Percentiles rank a stretch among this genome's conserved stretches.
phyloP scores from a whole-genome alignment of 2,329 filamentous ascomycete genomes.

The Diplodia seriata region DNA sequence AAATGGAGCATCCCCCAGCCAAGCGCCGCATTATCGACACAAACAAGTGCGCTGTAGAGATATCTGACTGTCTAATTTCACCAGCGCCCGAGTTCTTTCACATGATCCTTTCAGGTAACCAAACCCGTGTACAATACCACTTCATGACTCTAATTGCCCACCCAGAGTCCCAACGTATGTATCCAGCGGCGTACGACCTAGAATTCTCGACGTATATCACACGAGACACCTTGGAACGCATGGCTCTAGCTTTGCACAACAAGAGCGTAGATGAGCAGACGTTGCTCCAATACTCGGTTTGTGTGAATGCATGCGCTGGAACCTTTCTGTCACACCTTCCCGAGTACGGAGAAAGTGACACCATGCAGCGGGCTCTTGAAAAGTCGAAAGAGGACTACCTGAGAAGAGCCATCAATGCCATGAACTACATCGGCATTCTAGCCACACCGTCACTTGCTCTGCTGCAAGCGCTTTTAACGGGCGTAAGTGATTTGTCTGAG shows the following conservation, averaged over 20 bases:
- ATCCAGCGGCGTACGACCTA: not conserved
- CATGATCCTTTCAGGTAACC: conserved; percentile 22
- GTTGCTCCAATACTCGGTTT: conserved; percentile 42
- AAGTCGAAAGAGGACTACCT: conserved; percentile 42
- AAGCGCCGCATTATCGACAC: not conserved
- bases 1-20: conserved; percentile 24
- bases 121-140: not conserved
- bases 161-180: not conserved
- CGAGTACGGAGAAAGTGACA: conserved; percentile 40
- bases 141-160: not conserved
- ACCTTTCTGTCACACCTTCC: conserved; percentile 36
- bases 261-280: conserved; percentile 42
- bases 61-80: conserved; percentile 5
- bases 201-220: conserved; percentile 36
- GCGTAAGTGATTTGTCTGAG: conserved; percentile 37
- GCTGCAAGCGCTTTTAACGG: conserved; percentile 43
- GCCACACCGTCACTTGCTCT: conserved; percentile 41
- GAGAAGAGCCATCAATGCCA: conserved; percentile 41
- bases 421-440: conserved; percentile 42
- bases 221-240: conserved; percentile 41
- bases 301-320: conserved; percentile 43
- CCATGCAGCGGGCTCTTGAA: conserved; percentile 40
- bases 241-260: conserved; percentile 42
- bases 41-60: not conserved
- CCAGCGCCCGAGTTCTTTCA: conserved; percentile 27